Base-by-base conservation (phyloP, 371 early-diverging fungal species). In the Rhizopus microsporus region DNA sequence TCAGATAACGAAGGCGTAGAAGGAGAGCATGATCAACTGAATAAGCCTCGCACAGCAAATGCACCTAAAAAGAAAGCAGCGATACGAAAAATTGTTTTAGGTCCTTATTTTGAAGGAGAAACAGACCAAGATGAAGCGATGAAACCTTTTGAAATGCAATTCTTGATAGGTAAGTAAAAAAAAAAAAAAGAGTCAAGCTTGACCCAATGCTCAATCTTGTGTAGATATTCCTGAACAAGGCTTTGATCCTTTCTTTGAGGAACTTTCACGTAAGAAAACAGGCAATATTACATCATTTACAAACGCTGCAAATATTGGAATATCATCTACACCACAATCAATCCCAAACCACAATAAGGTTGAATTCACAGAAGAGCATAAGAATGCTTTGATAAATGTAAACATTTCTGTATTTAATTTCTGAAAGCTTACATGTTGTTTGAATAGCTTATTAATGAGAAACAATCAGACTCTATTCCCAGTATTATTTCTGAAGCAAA, bases 1-100 rank as follows among this genome's bases (percentile, higher is more conserved):
- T 90, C 91, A 0, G 93, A 92, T 17, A 90, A 86, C 53, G 92
- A 91, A 66, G 87, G 87, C 4, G 69, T 84, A 3, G 84, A 77
- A 47, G 80, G 80, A 23, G 78, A 75, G 9, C 68, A 56, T 10
- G 49, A 63, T 17, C 47, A 35, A 54, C 16, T 9, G 31, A 56
- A 47, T 13, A 45, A 47, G 42, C 16, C 45, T 6, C 29, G 30
- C 17, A 1, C 35, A 13, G 12, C 59, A n/a, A 55, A 53, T 23
- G 30, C 56, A 4, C 51, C 55, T 10, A 55, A 17, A 7, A 64
- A 51, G 17, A 58, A 60, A 3, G 13, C 46, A 3, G 32, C 66
- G 42, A 63, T 71, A 16, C 67, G 74, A 2, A 78, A 79, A 4
- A 62, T 80, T 33, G 68, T 81, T 35, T 54, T 86, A n/a, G 86